These are phyloP conservation scores for Thermothelomyces thermophilus DNA, from an alignment of 2,329 filamentous ascomycete species.

Conservation along the genomic window DNA sequence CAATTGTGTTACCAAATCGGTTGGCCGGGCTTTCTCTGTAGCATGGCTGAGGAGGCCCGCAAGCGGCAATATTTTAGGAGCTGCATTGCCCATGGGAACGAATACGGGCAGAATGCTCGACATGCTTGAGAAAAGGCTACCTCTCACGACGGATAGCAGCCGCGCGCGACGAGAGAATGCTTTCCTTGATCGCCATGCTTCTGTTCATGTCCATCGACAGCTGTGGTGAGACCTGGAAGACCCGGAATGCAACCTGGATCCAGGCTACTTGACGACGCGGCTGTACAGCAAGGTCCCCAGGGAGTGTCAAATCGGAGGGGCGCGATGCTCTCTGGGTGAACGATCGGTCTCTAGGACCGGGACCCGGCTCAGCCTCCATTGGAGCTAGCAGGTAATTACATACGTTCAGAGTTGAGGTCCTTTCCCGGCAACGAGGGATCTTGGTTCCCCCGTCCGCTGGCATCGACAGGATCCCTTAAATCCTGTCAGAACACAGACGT, in stretches of 20 bases:
- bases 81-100: constrained; percentile 68
- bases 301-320: no score
- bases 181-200: no score
- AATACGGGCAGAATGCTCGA: constrained; percentile 71
- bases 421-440: no score
- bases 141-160: constrained; percentile 47
- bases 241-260: not conserved
- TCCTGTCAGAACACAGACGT: no score
- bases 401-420: no score
- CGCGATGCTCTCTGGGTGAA: no score
- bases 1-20: constrained; percentile 65
- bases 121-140: constrained; percentile 64
- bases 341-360: no score
- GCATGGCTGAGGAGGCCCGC: constrained; percentile 66
- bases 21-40: constrained; percentile 68
- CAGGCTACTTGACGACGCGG: not conserved
- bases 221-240: not conserved
- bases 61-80: constrained; percentile 57
- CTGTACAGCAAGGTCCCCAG: not conserved
- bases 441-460: no score
- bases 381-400: no score
- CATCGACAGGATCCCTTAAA: no score
- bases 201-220: not conserved
- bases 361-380: no score
- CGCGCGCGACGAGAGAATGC: constrained; percentile 19